Percentiles rank a stretch among this genome's conserved stretches.
Evolutionary conservation across 129 eudicot species (phyloP).

Genomic region (Pulicaria dysenterica): DNA sequence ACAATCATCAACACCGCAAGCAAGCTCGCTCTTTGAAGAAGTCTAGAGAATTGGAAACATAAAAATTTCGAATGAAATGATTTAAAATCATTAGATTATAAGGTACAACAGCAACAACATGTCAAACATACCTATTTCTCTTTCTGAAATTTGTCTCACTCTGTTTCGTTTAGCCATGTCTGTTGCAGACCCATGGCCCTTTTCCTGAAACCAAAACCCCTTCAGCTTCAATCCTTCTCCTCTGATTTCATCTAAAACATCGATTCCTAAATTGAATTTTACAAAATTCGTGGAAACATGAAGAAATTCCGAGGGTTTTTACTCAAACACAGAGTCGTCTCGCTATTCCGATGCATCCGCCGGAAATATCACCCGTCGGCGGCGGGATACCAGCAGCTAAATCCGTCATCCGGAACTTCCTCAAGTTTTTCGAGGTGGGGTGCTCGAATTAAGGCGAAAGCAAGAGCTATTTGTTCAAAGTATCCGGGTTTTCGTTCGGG

Average conservation of each 20-base stretch:
- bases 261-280: background rate
- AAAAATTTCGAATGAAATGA: background rate
- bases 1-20: conserved; percentile 13
- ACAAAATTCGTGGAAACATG: conserved; percentile 33
- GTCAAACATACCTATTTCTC: conserved; percentile 67
- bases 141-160: conserved; percentile 65
- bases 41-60: conserved; percentile 10
- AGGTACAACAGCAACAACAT: conserved; percentile 25
- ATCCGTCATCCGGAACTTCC: conserved; percentile 23
- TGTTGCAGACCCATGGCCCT: conserved; percentile 84
- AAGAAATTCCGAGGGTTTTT: conserved; percentile 57
- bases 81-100: background rate
- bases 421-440: conserved; percentile 50
- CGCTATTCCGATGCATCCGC: conserved; percentile 46
- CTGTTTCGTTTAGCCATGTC: conserved; percentile 64
- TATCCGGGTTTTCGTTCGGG: conserved; percentile 16
- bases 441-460: conserved; percentile 48
- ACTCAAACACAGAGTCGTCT: conserved; percentile 52
- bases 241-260: conserved; percentile 8
- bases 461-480: conserved; percentile 39
- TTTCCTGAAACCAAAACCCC: conserved; percentile 37
- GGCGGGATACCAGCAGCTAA: conserved; percentile 30
- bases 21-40: background rate
- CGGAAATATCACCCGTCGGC: conserved; percentile 33
- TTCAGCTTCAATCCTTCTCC: background rate